Base-by-base conservation (phyloP, 2,329 filamentous ascomycete genomes). In the Helotiales sp. region DNA sequence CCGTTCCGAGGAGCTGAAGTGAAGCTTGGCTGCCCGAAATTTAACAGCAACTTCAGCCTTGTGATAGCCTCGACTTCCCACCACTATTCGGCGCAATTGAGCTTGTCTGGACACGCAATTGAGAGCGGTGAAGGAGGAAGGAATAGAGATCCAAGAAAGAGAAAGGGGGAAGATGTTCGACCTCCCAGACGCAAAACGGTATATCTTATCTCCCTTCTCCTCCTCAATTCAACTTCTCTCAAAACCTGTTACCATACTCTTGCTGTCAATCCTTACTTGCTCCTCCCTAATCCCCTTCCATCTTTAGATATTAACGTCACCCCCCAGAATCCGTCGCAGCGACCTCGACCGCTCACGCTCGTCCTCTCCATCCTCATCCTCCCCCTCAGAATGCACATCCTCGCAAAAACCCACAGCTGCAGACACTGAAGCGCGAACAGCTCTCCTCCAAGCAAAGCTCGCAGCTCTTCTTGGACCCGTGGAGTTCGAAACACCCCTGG, bases 121-220 rank as follows among this genome's bases (percentile, higher is more conserved):
- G 37, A 40, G 30, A 11, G 3, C 37, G 11, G 37, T 40, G 26
- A 20, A 32, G 26, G 22, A 55, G 6, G 6, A n/a, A n/a, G n/a
- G n/a, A 40, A 40, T 40, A 11, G 37, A 40, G 30, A 11, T 15
- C 37, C 3, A 13, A 11, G 26, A 20, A 32, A 15, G 22, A 55
- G 6, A 3, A 47, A 49, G 20, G 11, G 32, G 67, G 45, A 73
- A 37, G 68, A 86, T 86, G 84, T 86, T 86, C 71, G 82, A 84
- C 47, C 63, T 85, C 8, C 83, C 84, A 37, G 80, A 84, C 64
- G 83, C 84, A 57, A 86, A 86, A 75, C 80, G 83, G 85, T 86
- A 76, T 67, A 79, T 69, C 15, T 17, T 5, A 20, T 15, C n/a
- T 28, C 15, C 63, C 54, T 62, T 22, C 57, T 15, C 45, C 20